These are phyloP conservation scores for Wickerhamomyces rabaulensis DNA, from an alignment of 805 yeast genomes.

Conservation along the genomic window DNA sequence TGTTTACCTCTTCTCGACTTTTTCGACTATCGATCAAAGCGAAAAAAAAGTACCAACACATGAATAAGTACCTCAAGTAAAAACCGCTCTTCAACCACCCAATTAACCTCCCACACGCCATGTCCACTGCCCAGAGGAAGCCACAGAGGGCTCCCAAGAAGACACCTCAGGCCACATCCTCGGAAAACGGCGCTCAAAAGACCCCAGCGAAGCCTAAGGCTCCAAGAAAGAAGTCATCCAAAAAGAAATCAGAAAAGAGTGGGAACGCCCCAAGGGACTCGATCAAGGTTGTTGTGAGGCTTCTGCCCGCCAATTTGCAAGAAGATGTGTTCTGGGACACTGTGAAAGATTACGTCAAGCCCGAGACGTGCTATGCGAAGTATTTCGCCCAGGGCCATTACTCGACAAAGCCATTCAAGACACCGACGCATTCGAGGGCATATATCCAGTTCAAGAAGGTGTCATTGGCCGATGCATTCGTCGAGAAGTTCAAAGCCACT, in stretches of 20 bases:
- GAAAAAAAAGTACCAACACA: too few species aligned
- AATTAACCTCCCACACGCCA: too few species aligned
- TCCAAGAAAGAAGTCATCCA: too few species aligned
- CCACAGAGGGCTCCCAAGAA: too few species aligned
- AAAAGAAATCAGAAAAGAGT: not conserved
- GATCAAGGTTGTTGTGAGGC: slow-evolving; percentile 30
- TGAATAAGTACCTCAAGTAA: too few species aligned
- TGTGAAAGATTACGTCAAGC: slow-evolving; percentile 12
- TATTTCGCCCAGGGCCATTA: slow-evolving; percentile 40
- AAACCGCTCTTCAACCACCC: too few species aligned
- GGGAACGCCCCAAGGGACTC: not conserved
- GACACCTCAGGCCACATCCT: too few species aligned
- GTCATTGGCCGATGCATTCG: slow-evolving; percentile 25
- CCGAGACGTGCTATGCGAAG: slow-evolving; percentile 10
- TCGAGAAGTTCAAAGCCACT: slow-evolving; percentile 15
- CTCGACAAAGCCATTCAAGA: slow-evolving; percentile 32
- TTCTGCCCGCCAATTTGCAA: slow-evolving; percentile 37
- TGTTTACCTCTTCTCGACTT: too few species aligned
- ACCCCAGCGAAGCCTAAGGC: not conserved
- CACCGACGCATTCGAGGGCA: slow-evolving; percentile 36
- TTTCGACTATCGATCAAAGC: too few species aligned
- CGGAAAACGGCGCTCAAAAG: not conserved
- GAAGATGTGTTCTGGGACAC: slow-evolving; percentile 26
- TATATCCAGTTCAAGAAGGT: slow-evolving; percentile 33
- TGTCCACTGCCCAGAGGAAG: too few species aligned